Base-by-base conservation (phyloP, 208 protist genomes). In the Lotmaria passim region DNA sequence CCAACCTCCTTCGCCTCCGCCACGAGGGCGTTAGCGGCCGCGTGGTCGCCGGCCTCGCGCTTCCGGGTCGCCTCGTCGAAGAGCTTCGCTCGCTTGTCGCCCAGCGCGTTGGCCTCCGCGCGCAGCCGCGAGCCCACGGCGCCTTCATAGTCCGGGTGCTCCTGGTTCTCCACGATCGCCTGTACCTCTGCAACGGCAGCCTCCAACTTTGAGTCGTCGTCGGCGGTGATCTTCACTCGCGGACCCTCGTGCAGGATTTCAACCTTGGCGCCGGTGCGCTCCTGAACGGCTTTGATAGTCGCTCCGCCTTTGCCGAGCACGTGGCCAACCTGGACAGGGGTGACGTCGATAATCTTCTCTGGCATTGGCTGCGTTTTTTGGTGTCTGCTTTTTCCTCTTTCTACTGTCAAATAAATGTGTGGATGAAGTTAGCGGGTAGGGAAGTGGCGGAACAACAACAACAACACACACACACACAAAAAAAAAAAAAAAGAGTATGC, bases 91-190 rank as follows among this genome's bases (percentile, higher is more conserved):
- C 83, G 83, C 70, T 78, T 79, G 38, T 71, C 62, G 11, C 65
- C 83, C n/a, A 78, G 51, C 12, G 52, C 69, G 56, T 81, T 76
- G 11, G 84, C 84, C 53, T 86, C 75, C 47, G 53, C 61, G 12
- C 84, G 81, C 41, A 90, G 78, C 23, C 73, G 51, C 24, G 61
- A 31, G 3, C 84, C 84, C 26, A 70, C 57, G 3, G 68, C 59
- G 0, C 84, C 84, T 66, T 86, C 81, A 57, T 90, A 90, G 69
- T 90, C 77, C 39, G 81, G 82, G 38, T 88, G 81, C 63, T 79
- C 74, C 56, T 84, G 76, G n/a, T 78, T 57, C 4, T 44, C 21
- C 10, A 90, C 67, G 30, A 90, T 90, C 0, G 14, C 19, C 12
- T 65, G 38, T 24, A 90, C 75, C 33, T 85, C 67, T 0, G 57